These are phyloP conservation scores for Flammula alnicola DNA, from an alignment of 1,284 basidiomycete species.

Conservation along the genomic window DNA sequence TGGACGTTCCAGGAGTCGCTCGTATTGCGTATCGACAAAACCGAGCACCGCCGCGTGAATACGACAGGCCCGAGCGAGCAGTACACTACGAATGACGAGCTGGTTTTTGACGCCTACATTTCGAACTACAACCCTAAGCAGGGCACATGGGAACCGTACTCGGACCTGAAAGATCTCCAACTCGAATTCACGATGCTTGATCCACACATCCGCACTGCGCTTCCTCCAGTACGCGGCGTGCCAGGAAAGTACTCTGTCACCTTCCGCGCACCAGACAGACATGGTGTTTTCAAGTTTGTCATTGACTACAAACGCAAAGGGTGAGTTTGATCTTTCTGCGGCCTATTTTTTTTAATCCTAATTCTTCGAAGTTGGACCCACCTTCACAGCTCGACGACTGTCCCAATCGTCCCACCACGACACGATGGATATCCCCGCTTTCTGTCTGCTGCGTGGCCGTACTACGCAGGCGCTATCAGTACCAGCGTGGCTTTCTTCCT, in stretches of 20 bases:
- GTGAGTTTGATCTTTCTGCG: slow-evolving; percentile 42
- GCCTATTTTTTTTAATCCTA: not conserved
- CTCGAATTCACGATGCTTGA: slow-evolving; percentile 99
- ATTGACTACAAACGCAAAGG: slow-evolving; percentile 90
- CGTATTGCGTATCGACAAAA: slow-evolving; percentile 79
- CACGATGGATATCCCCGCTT: slow-evolving; percentile 97
- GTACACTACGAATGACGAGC: slow-evolving; percentile 88
- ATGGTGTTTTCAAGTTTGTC: slow-evolving; percentile 97
- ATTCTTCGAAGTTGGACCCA: slow-evolving; percentile 65
- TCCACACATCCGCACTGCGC: slow-evolving; percentile 83
- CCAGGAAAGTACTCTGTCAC: slow-evolving; percentile 76
- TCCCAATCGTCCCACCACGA: slow-evolving; percentile 89
- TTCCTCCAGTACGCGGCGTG: slow-evolving; percentile 56
- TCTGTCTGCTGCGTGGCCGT: slow-evolving; percentile 93
- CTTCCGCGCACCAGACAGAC: slow-evolving; percentile 91
- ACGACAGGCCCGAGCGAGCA: slow-evolving; percentile 59
- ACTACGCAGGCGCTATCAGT: slow-evolving; percentile 89
- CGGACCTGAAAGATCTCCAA: slow-evolving; percentile 78
- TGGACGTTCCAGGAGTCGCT: slow-evolving; percentile 94
- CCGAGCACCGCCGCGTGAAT: slow-evolving; percentile 75
- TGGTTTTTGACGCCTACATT: slow-evolving; percentile 79
- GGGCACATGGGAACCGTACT: slow-evolving; percentile 74
- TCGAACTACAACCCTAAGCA: slow-evolving; percentile 63
- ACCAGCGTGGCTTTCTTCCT: slow-evolving; percentile 84
- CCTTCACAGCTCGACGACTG: slow-evolving; percentile 75